phyloP scores from a whole-genome alignment of 2,329 filamentous ascomycete species.

The Trichoderma guizhouense region DNA sequence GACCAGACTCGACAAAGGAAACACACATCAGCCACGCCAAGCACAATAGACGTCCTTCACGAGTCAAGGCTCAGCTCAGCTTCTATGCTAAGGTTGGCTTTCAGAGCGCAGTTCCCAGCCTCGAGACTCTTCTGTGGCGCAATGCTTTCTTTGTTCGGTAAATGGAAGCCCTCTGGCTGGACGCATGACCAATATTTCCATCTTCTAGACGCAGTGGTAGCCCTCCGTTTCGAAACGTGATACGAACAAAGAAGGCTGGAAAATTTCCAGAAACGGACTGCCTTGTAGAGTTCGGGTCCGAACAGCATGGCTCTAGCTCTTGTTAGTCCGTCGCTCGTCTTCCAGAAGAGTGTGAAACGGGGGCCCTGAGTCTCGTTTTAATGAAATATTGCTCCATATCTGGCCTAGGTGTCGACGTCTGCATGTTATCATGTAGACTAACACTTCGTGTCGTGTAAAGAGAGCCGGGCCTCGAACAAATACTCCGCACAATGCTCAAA shows the following conservation, averaged over 20 bases:
- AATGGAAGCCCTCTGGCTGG: not conserved
- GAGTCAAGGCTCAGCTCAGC: slow-evolving; percentile 2
- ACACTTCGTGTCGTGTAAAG: not conserved
- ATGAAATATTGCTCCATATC: not conserved
- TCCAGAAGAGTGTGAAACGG: slow-evolving; percentile 14
- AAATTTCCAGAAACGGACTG: not conserved
- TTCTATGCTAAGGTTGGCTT: not conserved
- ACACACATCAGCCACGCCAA: not conserved
- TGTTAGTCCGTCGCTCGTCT: not conserved
- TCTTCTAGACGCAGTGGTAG: not conserved
- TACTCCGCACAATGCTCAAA: slow-evolving; percentile 6
- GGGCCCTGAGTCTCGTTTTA: not conserved
- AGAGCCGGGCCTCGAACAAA: not conserved
- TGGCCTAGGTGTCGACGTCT: slow-evolving; percentile 5
- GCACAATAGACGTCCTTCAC: not conserved
- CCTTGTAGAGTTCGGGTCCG: not conserved
- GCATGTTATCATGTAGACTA: slow-evolving; percentile 21
- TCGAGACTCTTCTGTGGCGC: not conserved
- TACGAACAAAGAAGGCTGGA: not conserved
- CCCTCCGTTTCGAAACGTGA: slow-evolving; percentile 4
- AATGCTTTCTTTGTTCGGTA: not conserved
- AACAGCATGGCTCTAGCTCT: not conserved
- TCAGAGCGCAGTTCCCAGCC: not conserved
- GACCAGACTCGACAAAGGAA: not conserved
- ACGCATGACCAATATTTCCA: not conserved